A percentile compares a stretch with the other conserved stretches of the same genome.
These are phyloP conservation scores for Lotmaria passim DNA, from an alignment of 208 protist species.

Conservation along the genomic window DNA sequence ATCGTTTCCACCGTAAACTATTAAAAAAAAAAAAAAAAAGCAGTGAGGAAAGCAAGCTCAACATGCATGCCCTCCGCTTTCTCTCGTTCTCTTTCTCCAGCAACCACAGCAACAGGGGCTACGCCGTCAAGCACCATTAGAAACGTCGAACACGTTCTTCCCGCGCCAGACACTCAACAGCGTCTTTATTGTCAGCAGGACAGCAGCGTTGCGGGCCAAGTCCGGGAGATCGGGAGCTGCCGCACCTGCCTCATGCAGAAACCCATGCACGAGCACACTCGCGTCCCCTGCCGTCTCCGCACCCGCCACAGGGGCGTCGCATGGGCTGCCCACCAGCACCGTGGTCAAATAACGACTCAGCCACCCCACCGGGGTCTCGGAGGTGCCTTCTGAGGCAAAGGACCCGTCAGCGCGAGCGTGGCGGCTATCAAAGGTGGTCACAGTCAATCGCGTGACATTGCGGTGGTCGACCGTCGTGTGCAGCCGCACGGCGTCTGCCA, in stretches of 20 bases:
- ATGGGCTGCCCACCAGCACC: conserved; percentile 29
- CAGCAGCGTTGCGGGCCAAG: conserved; percentile 13
- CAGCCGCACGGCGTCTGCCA: conserved; percentile 24
- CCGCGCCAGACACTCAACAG: conserved; percentile 46
- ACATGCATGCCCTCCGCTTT: too few relatives aligned
- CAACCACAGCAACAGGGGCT: background rate
- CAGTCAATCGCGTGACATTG: conserved; percentile 21
- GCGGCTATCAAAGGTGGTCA: background rate
- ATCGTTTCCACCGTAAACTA: too few relatives aligned
- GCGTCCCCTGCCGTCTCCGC: conserved; percentile 9
- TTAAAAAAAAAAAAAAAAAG: too few relatives aligned
- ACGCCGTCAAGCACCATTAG: background rate
- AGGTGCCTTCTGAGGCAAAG: background rate
- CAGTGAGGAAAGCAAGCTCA: too few relatives aligned
- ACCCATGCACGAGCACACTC: conserved; percentile 23
- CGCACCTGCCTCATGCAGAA: conserved; percentile 27
- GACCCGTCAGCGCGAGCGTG: background rate
- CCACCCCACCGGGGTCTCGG: conserved; percentile 36
- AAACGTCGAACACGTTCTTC: conserved; percentile 69
- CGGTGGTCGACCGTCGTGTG: conserved; percentile 39
- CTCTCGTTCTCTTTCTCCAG: too few relatives aligned
- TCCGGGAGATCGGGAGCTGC: conserved; percentile 19
- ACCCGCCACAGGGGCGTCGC: conserved; percentile 29
- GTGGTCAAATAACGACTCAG: conserved; percentile 41
- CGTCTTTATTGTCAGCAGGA: conserved; percentile 19